Conservation (phyloP, 2,329 filamentous ascomycete genomes). For the Leptographium radiaticola region DNA sequence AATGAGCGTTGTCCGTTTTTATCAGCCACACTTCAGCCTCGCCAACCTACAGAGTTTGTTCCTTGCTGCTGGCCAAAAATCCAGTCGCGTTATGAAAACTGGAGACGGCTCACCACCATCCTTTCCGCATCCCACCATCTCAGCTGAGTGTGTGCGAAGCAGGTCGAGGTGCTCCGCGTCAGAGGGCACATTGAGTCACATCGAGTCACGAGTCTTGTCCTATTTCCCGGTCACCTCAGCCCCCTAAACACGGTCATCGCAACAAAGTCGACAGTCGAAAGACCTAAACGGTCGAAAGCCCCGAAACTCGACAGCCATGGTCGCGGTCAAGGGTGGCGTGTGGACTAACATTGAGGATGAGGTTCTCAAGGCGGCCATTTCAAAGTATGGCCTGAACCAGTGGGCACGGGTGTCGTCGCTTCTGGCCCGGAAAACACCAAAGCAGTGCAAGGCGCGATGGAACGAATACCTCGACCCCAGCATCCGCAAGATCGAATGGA, state of each 20-base stretch:
- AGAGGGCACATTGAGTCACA: too few relatives aligned
- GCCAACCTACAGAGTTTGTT: constrained; percentile 1
- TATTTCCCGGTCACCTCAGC: too few relatives aligned
- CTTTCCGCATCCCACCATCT: background rate
- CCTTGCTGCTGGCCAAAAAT: background rate
- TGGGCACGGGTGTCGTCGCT: constrained; percentile 98
- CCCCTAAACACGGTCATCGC: too few relatives aligned
- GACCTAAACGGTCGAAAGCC: too few relatives aligned
- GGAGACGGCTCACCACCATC: background rate
- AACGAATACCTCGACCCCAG: constrained; percentile 95
- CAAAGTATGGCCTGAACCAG: constrained; percentile 91
- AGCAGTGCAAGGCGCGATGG: constrained; percentile 99
- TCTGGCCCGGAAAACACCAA: constrained; percentile 91
- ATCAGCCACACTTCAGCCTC: constrained; percentile 13
- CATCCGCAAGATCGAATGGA: constrained; percentile 99
- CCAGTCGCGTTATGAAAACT: background rate
- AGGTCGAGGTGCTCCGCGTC: too few relatives aligned
- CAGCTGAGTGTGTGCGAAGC: background rate
- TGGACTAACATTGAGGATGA: constrained; percentile 81
- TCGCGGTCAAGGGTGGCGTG: constrained; percentile 61
- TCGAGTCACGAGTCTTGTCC: background rate
- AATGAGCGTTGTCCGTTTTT: background rate
- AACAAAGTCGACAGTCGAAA: too few relatives aligned
- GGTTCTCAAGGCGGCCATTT: constrained; percentile 90
- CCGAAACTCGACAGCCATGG: constrained; percentile 34